Base-by-base conservation (phyloP, 768 basidiomycete species). In the Tylopilus balloui region DNA sequence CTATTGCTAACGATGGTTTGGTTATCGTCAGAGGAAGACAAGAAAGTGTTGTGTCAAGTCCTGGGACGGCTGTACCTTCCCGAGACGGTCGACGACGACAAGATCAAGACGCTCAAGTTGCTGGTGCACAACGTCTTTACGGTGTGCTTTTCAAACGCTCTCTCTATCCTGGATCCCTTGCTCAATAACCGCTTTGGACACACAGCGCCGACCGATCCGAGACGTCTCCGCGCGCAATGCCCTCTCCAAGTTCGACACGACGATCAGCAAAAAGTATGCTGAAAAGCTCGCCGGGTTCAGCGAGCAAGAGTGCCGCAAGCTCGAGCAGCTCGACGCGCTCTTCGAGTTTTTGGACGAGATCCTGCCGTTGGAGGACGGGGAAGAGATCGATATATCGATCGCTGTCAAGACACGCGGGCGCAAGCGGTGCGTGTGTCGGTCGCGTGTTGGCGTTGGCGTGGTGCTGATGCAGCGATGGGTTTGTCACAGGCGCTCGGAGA, bases 291-390 rank as follows among this genome's bases (percentile, higher is more conserved):
- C 83, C 51, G 77, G 76, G 50, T 85, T 90, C 63, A 80, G 75
- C 51, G 86, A 88, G 59, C 84, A 79, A 32, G 85, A 89, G 36
- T 83, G 79, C 50, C 71, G 84, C 50, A 73, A 84, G 47, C 71
- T 89, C 3, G 78, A 82, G 45, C 71, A 79, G 24, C 74, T 88
- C 23, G 75, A 79, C 34, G 75, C 79, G 0, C 58, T 87, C 23
- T 90, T 90, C 60, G 73, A 78, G 39, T 86, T 86, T 61, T 58
- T 89, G 63, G 88, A 90, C 54, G 78, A 81, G 10, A 78, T 90
- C 36, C 74, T 86, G 35, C 82, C 86, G 2, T 66, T 80, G 35
- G 83, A 81, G n/a, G 83, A 83, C 6, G 79, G 76, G 8, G 82
- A 84, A 34, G 68, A 73, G 15, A 52, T 69, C 6, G 72, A 73